phyloP scores from a whole-genome alignment of 2,329 filamentous ascomycete genomes.

The Ambrosiella beaveri region DNA sequence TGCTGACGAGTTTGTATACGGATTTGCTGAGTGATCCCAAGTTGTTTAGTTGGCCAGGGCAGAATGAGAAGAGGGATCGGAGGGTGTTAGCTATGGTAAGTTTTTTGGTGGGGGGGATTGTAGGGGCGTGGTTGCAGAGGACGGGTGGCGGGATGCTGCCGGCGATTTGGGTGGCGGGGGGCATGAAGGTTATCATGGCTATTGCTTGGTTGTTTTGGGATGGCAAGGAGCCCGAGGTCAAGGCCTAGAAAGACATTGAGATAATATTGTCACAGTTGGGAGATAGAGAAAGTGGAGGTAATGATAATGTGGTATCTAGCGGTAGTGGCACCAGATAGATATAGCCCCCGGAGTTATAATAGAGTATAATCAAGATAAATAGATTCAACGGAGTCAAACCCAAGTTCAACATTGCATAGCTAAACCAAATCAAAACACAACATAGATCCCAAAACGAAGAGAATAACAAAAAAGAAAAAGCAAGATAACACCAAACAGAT shows the following conservation, averaged over 20 bases:
- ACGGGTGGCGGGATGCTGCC: slow-evolving; percentile 24
- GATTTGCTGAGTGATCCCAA: slow-evolving; percentile 34
- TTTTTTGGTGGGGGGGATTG: slow-evolving; percentile 30
- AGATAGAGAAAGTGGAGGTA: background rate
- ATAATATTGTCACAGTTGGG: background rate
- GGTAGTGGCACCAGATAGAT: too few species aligned
- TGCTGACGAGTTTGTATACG: slow-evolving; percentile 37
- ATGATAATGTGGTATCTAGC: background rate
- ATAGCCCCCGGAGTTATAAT: too few species aligned
- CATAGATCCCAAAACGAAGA: too few species aligned
- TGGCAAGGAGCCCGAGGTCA: slow-evolving; percentile 12
- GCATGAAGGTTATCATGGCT: slow-evolving; percentile 26
- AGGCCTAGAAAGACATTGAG: background rate
- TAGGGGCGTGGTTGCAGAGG: slow-evolving; percentile 31
- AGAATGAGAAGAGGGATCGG: slow-evolving; percentile 34
- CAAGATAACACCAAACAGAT: too few species aligned
- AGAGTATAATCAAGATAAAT: too few species aligned
- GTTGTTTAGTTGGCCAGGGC: slow-evolving; percentile 23
- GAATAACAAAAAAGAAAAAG: too few species aligned
- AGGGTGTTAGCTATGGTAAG: slow-evolving; percentile 27
- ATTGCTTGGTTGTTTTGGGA: slow-evolving; percentile 22
- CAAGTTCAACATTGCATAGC: too few species aligned
- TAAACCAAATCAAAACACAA: too few species aligned
- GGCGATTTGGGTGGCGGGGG: slow-evolving; percentile 29
- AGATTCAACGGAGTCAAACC: too few species aligned